These are phyloP conservation scores for Yamadazyma diddensiae DNA, from an alignment of 1,139 yeast genomes.

Conservation along the genomic window DNA sequence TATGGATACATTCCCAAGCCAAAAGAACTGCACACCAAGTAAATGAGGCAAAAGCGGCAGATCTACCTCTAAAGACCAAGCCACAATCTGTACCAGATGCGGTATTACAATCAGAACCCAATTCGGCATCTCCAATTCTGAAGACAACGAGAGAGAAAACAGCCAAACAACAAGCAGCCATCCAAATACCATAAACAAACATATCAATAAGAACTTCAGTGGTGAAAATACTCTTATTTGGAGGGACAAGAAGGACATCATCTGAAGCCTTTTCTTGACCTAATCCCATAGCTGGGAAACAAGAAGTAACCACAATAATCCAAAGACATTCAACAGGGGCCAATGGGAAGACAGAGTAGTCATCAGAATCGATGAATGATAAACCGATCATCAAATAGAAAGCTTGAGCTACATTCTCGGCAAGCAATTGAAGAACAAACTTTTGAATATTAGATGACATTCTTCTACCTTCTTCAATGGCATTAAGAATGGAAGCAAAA, in stretches of 20 bases:
- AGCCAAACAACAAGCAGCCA: slow-evolving; percentile 71
- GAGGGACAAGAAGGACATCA: slow-evolving; percentile 66
- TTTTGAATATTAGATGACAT: slow-evolving; percentile 81
- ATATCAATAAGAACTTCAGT: slow-evolving; percentile 71
- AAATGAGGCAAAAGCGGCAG: slow-evolving; percentile 79
- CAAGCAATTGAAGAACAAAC: slow-evolving; percentile 74
- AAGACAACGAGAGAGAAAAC: slow-evolving; percentile 66
- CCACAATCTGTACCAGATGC: slow-evolving; percentile 38
- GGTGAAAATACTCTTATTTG: slow-evolving; percentile 64
- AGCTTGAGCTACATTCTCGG: slow-evolving; percentile 79
- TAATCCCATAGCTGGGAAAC: slow-evolving; percentile 87
- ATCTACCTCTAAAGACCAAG: slow-evolving; percentile 74
- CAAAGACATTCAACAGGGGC: slow-evolving; percentile 79
- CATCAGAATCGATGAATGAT: slow-evolving; percentile 59
- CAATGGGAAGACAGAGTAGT: slow-evolving; percentile 69
- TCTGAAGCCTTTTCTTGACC: slow-evolving; percentile 69
- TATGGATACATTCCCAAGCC: slow-evolving; percentile 89
- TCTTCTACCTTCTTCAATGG: slow-evolving; percentile 79
- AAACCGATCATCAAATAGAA: slow-evolving; percentile 68
- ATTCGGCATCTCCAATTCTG: slow-evolving; percentile 62
- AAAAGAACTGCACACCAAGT: slow-evolving; percentile 87
- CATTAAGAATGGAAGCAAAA: slow-evolving; percentile 73
- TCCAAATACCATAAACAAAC: slow-evolving; percentile 69
- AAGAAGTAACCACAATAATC: slow-evolving; percentile 76
- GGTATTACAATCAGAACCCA: slow-evolving; percentile 64